Evolutionary conservation across 495 filamentous ascomycete genomes (phyloP), one percentile per base, ranked within the genome.

Genomic region (Pseudotulostoma volvatum): DNA sequence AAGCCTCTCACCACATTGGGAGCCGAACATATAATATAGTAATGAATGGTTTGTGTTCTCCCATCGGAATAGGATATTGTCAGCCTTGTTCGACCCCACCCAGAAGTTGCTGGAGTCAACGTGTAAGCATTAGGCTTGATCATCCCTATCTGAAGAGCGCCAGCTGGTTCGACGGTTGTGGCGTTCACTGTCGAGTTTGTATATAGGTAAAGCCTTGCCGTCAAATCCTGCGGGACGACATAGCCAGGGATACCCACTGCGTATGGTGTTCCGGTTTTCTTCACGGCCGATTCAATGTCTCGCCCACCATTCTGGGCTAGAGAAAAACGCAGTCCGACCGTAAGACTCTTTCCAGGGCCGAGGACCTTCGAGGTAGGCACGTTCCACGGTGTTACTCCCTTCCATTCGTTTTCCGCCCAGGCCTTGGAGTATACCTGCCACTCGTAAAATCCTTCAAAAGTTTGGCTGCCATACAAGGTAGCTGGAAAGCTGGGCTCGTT

Each of bases 381-480:
- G 46, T 71, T 69, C 68, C 67, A 70, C 1, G 66, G 65, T 11
- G 49, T 42, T 3, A 46, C 51, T 2, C 34, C 41, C 3, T 42
- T 48, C 69, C 68, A 73, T 42, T 73, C 66, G 0, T 56, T 59
- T 40, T 68, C 58, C 0, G 66, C 67, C 44, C 59, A 70, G 1
- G 64, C 67, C 20, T 54, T 50, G 15, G 52, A 61, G 33, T 64
- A 53, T 1, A 61, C 55, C 40, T 70, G 63, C 62, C 63, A 73
- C 43, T 67, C 64, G 37, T 71, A 73, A 40, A 64, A 58, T 0
- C 67, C 67, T 42, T 73, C 67, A 34, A 66, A 73, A 0, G 59
- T 65, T 36, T 70, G 66, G 37, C 58, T 67, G 16, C 53, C 57
- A 46, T 70, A 73, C 25, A 63, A 59, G 5, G 37, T 44, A 1